phyloP scores from a whole-genome alignment of 495 filamentous ascomycete species.

The Bathelium albidoporum region DNA sequence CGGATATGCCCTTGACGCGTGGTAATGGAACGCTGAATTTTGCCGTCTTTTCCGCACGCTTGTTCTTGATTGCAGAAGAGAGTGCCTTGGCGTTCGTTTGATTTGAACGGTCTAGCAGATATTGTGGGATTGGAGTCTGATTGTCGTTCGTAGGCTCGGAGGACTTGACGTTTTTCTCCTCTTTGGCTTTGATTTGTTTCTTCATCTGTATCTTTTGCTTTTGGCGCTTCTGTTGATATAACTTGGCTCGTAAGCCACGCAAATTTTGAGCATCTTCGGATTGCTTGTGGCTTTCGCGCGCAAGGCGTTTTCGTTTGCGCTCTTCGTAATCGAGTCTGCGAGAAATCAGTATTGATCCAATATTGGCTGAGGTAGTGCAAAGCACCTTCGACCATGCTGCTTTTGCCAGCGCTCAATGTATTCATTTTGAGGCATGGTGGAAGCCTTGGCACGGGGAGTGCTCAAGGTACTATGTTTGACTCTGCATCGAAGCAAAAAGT shows the following conservation, averaged over 20 bases:
- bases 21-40: constrained; percentile 90
- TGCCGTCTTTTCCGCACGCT: constrained; percentile 84
- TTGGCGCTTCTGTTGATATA: constrained; percentile 87
- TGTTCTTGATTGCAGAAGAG: constrained; percentile 75
- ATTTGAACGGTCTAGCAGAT: constrained; percentile 81
- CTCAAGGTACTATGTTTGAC: neutral
- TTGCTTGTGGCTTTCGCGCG: constrained; percentile 75
- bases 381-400: constrained; percentile 60
- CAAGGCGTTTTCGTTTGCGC: constrained; percentile 73
- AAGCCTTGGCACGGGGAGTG: constrained; percentile 2
- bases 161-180: constrained; percentile 93
- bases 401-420: constrained; percentile 87
- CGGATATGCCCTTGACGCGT: constrained; percentile 84
- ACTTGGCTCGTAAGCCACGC: constrained; percentile 81
- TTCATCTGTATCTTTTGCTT: constrained; percentile 99
- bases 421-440: constrained; percentile 75
- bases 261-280: constrained; percentile 86
- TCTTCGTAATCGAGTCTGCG: constrained; percentile 76
- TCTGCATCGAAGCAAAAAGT: too few species aligned
- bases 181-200: constrained; percentile 87
- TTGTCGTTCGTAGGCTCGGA: constrained; percentile 63
- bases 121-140: constrained; percentile 65
- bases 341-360: constrained; percentile 10
- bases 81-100: constrained; percentile 84
- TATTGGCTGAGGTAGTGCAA: neutral